These are phyloP conservation scores for Geranomyces variabilis DNA, from an alignment of 192 early-diverging fungal species.

Conservation along the genomic window DNA sequence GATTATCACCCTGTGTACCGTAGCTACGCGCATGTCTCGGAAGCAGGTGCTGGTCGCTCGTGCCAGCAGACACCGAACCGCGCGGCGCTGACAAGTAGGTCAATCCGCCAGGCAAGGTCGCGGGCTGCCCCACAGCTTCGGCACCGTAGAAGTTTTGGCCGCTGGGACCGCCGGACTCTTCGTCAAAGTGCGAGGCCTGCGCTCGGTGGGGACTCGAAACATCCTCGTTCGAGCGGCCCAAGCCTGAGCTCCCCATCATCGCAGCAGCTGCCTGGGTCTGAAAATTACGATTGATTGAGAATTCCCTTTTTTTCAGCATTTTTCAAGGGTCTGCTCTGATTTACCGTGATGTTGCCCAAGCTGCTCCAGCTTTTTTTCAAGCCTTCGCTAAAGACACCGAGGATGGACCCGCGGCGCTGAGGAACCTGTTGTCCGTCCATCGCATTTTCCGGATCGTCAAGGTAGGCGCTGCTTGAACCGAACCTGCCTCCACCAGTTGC, in stretches of 20 bases:
- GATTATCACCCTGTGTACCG: not conserved
- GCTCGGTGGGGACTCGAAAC: not conserved
- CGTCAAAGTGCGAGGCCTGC: not conserved
- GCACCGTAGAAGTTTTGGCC: not conserved
- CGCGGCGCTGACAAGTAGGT: not conserved
- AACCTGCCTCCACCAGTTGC: slow-evolving; percentile 9
- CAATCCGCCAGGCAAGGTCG: not conserved
- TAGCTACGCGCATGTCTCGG: not conserved
- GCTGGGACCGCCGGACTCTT: not conserved
- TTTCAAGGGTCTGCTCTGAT: not conserved
- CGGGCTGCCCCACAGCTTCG: not conserved
- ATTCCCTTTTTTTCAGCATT: too few relatives aligned
- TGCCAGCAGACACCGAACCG: not conserved
- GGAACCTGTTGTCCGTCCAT: slow-evolving; percentile 4
- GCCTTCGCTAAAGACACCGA: slow-evolving; percentile 19
- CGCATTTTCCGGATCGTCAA: slow-evolving; percentile 23
- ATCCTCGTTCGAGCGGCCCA: slow-evolving; percentile 4
- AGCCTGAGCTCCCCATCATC: slow-evolving; percentile 8
- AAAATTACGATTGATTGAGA: not conserved
- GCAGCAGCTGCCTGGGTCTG: slow-evolving; percentile 22
- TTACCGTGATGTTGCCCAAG: slow-evolving; percentile 28
- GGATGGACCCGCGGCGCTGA: slow-evolving; percentile 20
- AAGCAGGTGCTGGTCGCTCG: not conserved
- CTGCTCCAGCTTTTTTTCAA: slow-evolving; percentile 34
- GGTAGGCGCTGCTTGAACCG: slow-evolving; percentile 7